Conservation (phyloP, 106 monocot genomes). For the Dioscorea dumetorum region DNA sequence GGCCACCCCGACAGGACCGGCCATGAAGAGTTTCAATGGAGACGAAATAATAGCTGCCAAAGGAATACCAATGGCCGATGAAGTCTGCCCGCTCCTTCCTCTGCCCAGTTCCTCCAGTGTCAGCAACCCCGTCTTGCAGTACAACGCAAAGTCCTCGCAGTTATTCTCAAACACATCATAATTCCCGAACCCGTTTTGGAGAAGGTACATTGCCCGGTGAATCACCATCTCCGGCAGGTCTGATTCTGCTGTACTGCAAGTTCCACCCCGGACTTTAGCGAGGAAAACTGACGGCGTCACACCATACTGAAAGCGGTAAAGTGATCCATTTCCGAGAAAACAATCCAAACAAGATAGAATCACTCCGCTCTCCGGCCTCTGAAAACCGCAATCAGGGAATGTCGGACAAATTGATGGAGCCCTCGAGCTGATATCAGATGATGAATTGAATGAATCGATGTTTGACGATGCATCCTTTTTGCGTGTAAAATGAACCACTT, state of each 20-base stretch:
- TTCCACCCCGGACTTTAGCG: conserved; percentile 77
- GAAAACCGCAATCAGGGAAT: conserved; percentile 91
- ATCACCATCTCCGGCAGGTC: conserved; percentile 53
- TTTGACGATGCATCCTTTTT: conserved; percentile 47
- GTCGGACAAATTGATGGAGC: conserved; percentile 30
- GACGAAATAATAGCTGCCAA: conserved; percentile 69
- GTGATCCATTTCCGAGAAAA: conserved; percentile 73
- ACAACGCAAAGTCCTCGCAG: conserved; percentile 92
- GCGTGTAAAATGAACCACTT: conserved; percentile 92
- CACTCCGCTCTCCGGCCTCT: conserved; percentile 63
- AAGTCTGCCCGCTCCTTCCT: conserved; percentile 84
- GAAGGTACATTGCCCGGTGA: conserved; percentile 77
- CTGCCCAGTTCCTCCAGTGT: conserved; percentile 51
- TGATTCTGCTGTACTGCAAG: conserved; percentile 61
- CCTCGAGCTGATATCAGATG: conserved; percentile 7
- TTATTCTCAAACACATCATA: conserved; percentile 87
- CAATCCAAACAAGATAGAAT: conserved; percentile 87
- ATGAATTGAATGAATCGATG: conserved; percentile 9
- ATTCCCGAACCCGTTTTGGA: conserved; percentile 79
- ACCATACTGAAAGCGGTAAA: conserved; percentile 73
- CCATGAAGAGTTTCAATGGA: conserved; percentile 72
- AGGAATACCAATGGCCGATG: conserved; percentile 61
- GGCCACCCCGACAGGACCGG: conserved; percentile 80
- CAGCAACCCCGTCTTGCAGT: conserved; percentile 91
- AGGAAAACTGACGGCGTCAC: conserved; percentile 60